Conservation (phyloP, 345 rosid genomes). For the Bruguiera gymnorhiza region DNA sequence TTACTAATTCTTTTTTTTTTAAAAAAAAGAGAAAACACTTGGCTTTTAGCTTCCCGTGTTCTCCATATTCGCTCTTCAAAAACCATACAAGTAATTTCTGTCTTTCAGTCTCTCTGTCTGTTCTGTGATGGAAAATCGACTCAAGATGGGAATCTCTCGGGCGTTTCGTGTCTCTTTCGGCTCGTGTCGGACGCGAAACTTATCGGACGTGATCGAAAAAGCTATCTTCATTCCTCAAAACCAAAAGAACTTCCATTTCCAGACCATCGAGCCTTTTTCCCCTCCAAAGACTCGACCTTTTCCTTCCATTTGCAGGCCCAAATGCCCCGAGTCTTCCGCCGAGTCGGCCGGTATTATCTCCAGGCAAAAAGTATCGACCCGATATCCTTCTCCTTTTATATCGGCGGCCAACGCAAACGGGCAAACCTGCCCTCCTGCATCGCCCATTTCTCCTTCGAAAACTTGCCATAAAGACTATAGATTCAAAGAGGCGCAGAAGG, state of each 20-base stretch:
- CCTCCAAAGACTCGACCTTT: constrained; percentile 31
- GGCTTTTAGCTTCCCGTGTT: not conserved
- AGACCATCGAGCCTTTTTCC: constrained; percentile 14
- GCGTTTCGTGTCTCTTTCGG: constrained; percentile 57
- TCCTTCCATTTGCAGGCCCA: constrained; percentile 42
- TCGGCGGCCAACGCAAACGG: not conserved
- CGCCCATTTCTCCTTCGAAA: constrained; percentile 37
- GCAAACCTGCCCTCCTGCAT: constrained; percentile 38
- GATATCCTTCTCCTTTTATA: constrained; percentile 25
- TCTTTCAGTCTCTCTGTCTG: not conserved
- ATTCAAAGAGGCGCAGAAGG: constrained; percentile 34
- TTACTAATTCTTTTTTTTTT: not conserved
- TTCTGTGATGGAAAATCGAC: constrained; percentile 51
- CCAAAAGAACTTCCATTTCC: not conserved
- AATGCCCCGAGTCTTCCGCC: constrained; percentile 22
- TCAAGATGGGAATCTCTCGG: constrained; percentile 60
- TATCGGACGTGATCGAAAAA: constrained; percentile 56
- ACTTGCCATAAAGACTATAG: constrained; percentile 20
- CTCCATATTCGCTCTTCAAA: constrained; percentile 8
- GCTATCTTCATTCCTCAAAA: constrained; percentile 31
- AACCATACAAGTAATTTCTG: not conserved
- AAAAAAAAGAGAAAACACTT: not conserved
- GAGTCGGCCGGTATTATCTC: constrained; percentile 18
- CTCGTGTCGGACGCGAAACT: constrained; percentile 54
- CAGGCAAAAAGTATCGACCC: constrained; percentile 24